Conservation (phyloP, 2,329 filamentous ascomycete species). For the Cytospora chrysosperma region DNA sequence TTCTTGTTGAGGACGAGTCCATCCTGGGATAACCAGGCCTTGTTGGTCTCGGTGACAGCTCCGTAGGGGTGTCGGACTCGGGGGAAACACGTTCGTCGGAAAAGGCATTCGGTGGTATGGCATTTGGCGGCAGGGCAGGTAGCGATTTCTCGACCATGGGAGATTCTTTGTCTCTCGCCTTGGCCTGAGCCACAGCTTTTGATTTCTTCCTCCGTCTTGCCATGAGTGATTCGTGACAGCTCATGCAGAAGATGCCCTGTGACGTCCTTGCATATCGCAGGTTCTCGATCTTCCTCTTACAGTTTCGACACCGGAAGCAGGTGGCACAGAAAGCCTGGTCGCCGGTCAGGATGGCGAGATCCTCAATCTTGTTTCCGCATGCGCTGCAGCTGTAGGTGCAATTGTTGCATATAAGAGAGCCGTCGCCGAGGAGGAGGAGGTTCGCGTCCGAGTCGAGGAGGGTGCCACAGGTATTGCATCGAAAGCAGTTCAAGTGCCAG, state of each 20-base stretch:
- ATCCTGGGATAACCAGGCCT: constrained; percentile 49
- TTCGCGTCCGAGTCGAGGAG: constrained; percentile 98
- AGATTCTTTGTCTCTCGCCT: constrained; percentile 63
- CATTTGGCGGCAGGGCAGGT: constrained; percentile 82
- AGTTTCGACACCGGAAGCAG: constrained; percentile 96
- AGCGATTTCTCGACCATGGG: constrained; percentile 85
- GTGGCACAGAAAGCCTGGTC: constrained; percentile 97
- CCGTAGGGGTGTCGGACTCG: constrained; percentile 66
- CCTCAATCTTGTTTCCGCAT: constrained; percentile 96
- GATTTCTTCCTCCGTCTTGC: constrained; percentile 84
- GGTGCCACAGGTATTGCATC: constrained; percentile 92
- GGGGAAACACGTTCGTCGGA: constrained; percentile 58
- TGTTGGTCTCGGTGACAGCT: constrained; percentile 62
- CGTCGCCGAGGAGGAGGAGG: constrained; percentile 92
- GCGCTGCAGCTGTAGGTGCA: constrained; percentile 99
- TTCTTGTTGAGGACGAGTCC: constrained; percentile 53
- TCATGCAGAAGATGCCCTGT: constrained; percentile 99
- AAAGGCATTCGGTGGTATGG: constrained; percentile 61
- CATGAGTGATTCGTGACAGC: constrained; percentile 96
- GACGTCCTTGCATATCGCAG: constrained; percentile 95
- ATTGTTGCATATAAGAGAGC: constrained; percentile 97
- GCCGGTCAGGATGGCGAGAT: constrained; percentile 93
- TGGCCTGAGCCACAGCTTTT: constrained; percentile 63
- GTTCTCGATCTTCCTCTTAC: constrained; percentile 98
- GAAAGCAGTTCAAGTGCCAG: constrained; percentile 99